These are phyloP conservation scores for Corchorus olitorius DNA, from an alignment of 345 rosid species.

Conservation along the genomic window DNA sequence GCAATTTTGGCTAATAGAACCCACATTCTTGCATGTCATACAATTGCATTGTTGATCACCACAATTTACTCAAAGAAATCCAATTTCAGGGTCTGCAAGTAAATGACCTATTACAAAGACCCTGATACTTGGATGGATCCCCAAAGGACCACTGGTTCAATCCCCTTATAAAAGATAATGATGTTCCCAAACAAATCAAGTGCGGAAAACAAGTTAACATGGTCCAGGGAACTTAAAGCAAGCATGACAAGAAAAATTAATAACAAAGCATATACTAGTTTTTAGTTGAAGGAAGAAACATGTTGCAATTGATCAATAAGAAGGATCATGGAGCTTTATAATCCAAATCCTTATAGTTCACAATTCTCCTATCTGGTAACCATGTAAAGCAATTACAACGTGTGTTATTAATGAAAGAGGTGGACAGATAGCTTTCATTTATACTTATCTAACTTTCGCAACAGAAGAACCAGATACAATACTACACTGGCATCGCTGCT, in stretches of 20 bases:
- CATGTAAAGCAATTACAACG: neutral
- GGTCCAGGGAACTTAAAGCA: neutral
- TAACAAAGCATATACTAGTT: neutral
- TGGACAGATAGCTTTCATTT: constrained; percentile 9
- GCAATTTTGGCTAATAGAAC: no score
- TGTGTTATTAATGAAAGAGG: neutral
- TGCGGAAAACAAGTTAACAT: neutral
- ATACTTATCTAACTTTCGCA: neutral
- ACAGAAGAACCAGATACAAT: neutral
- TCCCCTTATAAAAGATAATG: neutral
- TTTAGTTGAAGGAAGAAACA: neutral
- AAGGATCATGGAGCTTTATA: neutral
- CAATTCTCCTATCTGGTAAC: neutral
- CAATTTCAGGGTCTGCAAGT: neutral
- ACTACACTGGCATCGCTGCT: constrained; percentile 23
- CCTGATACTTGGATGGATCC: neutral
- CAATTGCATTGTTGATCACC: no score
- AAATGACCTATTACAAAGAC: neutral
- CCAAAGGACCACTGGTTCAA: neutral
- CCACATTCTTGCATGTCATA: no score
- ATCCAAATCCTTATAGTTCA: neutral
- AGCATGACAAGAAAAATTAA: neutral
- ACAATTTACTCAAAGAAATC: neutral
- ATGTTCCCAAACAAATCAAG: neutral
- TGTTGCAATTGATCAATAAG: neutral